A percentile compares a stretch with the other conserved stretches of the same genome.
These are phyloP conservation scores for Glycine soja DNA, from an alignment of 306 rosid genomes.

Conservation along the genomic window DNA sequence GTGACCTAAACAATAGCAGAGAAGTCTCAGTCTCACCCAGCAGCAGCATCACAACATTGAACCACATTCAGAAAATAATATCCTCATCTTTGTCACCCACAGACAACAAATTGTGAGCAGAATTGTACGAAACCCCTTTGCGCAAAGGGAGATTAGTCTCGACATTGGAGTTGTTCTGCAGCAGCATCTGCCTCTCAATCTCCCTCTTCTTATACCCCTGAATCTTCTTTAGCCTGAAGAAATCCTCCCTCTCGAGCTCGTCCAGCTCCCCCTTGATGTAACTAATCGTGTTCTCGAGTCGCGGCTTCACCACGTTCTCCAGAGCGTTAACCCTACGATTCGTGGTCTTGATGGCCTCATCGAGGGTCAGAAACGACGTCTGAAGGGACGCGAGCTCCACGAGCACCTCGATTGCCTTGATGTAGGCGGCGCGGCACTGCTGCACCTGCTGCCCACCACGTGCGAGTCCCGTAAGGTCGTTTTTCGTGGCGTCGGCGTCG, in stretches of 20 bases:
- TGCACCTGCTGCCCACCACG: constrained; percentile 97
- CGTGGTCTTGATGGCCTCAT: constrained; percentile 91
- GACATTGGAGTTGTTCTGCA: constrained; percentile 59
- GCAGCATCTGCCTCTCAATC: constrained; percentile 69
- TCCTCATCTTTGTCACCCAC: constrained; percentile 75
- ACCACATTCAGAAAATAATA: constrained; percentile 67
- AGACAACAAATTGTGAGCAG: constrained; percentile 71
- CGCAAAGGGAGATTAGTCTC: constrained; percentile 56
- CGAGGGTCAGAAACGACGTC: constrained; percentile 92
- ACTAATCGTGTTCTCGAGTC: constrained; percentile 82
- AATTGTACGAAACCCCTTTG: constrained; percentile 61
- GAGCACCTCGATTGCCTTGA: constrained; percentile 90
- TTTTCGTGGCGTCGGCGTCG: constrained; percentile 73
- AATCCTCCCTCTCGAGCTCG: constrained; percentile 95
- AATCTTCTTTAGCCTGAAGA: constrained; percentile 95
- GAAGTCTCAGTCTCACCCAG: constrained; percentile 21
- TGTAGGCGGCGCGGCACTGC: constrained; percentile 83
- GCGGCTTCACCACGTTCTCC: constrained; percentile 90
- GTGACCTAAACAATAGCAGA: constrained; percentile 43
- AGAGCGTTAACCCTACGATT: constrained; percentile 94
- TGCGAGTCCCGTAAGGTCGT: constrained; percentile 93
- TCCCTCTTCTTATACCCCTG: constrained; percentile 90
- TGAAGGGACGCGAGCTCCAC: constrained; percentile 98
- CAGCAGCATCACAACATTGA: neutral
- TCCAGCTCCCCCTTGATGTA: constrained; percentile 93